Base-by-base conservation (phyloP, 2,329 filamentous ascomycete genomes). In the Botrytis elliptica region DNA sequence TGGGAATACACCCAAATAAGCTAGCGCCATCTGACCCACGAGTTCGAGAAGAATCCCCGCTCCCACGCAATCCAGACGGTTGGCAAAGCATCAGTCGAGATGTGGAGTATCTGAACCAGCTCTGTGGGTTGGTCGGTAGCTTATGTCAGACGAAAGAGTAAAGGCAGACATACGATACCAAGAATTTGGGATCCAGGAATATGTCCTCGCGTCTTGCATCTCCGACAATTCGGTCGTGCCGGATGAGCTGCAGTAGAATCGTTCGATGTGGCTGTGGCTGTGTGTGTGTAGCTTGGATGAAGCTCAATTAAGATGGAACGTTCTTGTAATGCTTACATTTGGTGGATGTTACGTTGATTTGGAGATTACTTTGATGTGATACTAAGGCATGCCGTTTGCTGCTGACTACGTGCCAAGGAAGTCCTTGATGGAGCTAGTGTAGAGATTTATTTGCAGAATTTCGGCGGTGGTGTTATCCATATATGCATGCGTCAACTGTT, bases 201-300 rank as follows among this genome's bases (percentile, higher is more conserved):
- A 8, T n/a, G 5, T 55, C 9, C 65, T 68, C 36, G n/a, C 46
- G 46, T 55, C 36, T 20, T n/a, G 25, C 25, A n/a, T 40, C 33
- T 52, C 33, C 65, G 46, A 40, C 25, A 20, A 29, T 67, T 68
- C 65, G 65, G 65, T 68, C 65, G 46, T 42, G 65, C 65, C 36
- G 65, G 42, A 36, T 40, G 20, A 33, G 16, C 33, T 57, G 49
- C 22, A n/a, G 25, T 25, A 9, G 65, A 7, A 22, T 57, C 49
- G 10, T 68, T 68, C 49, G 36, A 68, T 42, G 65, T 68, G 65
- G 65, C 65, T 67, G 65, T 67, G 65, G 46, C 49, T 68, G 46
- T 29, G 25, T n/a, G 1, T 49, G 44, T 36, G 64, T 22, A 29
- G 38, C 14, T 46, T 40, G 25, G 1, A 20, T 29, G 36, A 42